Evolutionary conservation across 1,139 yeast genomes (phyloP).

Genomic region (Candida glucosophila): DNA sequence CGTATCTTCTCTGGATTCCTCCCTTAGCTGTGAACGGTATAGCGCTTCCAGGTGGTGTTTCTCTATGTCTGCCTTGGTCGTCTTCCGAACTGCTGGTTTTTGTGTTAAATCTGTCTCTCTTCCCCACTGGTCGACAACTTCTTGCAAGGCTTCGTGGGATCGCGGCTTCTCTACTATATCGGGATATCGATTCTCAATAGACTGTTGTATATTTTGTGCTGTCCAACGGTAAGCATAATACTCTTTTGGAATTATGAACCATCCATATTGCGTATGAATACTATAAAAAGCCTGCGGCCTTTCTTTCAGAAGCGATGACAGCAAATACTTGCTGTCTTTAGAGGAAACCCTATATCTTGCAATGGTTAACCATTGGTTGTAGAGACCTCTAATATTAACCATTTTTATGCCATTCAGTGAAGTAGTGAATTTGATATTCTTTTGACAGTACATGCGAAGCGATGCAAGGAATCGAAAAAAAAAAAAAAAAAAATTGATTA

Average conservation of each 20-base stretch:
- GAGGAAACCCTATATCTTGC: conserved; percentile 3
- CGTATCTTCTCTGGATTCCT: conserved; percentile 1
- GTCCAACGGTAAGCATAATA: conserved; percentile 25
- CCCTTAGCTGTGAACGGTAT: conserved; percentile 16
- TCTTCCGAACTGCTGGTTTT: conserved; percentile 14
- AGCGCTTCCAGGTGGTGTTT: conserved; percentile 13
- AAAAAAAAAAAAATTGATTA: neutral
- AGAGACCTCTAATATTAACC: conserved; percentile 1
- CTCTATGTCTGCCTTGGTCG: conserved; percentile 10
- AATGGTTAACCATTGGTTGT: conserved; percentile 1
- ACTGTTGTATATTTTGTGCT: conserved; percentile 6
- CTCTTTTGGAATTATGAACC: conserved; percentile 23
- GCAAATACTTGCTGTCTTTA: conserved; percentile 2
- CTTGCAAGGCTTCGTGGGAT: conserved; percentile 9
- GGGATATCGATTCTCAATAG: conserved; percentile 7
- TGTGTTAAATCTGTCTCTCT: conserved; percentile 5
- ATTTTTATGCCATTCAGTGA: too few relatives aligned
- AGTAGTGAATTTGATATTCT: too few relatives aligned
- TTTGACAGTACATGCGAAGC: too few relatives aligned
- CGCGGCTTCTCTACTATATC: conserved; percentile 5
- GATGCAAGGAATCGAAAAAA: too few relatives aligned
- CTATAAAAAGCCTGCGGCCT: conserved; percentile 8
- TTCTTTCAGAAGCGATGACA: conserved; percentile 2
- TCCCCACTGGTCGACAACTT: conserved; percentile 19
- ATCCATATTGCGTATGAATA: conserved; percentile 6